Base-by-base conservation (phyloP, 495 filamentous ascomycete species). In the Penicillium verhagenii region DNA sequence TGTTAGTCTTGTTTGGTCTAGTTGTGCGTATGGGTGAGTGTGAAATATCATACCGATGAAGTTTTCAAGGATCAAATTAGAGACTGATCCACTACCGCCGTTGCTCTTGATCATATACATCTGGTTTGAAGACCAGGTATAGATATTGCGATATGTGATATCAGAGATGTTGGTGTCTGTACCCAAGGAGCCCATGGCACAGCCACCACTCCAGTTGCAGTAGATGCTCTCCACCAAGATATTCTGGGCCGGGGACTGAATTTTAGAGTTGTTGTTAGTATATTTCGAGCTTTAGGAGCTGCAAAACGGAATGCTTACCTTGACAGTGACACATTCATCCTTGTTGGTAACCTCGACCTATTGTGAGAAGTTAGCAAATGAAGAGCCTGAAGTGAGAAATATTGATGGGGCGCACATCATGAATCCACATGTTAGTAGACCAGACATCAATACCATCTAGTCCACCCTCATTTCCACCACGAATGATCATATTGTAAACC, bases 21-120 rank as follows among this genome's bases (percentile, higher is more conserved):
- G 3, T 9, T 18, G 6, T 25, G 5, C 31, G 18, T 24, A 18
- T 5, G 1, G 7, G 33, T 19, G 13, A 10, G n/a, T n/a, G n/a
- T n/a, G n/a, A n/a, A n/a, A 23, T 20, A 11, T 57, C 65, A 38
- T 74, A 78, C 61, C 77, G 31, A 78, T 78, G 69, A 85, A 86
- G 69, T 85, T 83, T 50, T 81, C 72, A 25, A 85, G 76, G 14
- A 75, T 49, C 14, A 73, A 65, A 53, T 83, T 75, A n/a, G 71
- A 70, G 10, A 84, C 76, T n/a, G 69, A 72, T 13, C 82, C 82
- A 54, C 67, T 78, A 24, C 82, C 82, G 14, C 82, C 82, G 53
- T 76, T 81, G 59, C 71, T 75, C 66, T 86, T 86, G 69, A 86
- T 79, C 80, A 86, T 80, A 58, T 80, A 73, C 82, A 85, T 84